Base-by-base conservation (phyloP, 495 filamentous ascomycete species). In the Penicillium nucicola region DNA sequence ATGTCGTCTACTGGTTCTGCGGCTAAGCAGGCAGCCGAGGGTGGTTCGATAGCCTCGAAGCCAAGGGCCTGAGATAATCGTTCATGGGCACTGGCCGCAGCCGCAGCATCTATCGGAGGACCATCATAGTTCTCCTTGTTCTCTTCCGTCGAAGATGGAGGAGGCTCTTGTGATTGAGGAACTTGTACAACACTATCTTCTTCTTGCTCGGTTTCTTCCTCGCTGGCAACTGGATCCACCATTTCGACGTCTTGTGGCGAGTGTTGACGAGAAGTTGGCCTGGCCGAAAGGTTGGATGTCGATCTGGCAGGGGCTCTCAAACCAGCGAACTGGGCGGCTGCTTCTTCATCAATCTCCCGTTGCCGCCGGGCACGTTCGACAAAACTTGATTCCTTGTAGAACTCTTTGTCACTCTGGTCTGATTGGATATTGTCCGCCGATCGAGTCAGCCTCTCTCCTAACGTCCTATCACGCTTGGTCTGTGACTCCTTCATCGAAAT, bases 401-500 rank as follows among this genome's bases (percentile, higher is more conserved):
- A 80, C 23, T 72, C 76, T 15, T 64, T 63, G 30, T 79, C 75
- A 44, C 75, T 71, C 9, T 65, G 64, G 2, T 69, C 71, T 4
- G 66, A 67, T 28, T 64, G 58, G 20, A 75, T 61, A 47, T 70
- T 49, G 22, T 70, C 65, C 5, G 64, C 69, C 2, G 70, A 73
- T 4, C 68, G 66, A 12, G 70, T 70, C 50, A 76, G 60, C 44
- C 77, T 65, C 38, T 67, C 66, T 20, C 63, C 68, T 35, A 61
- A 42, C 7, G 58, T 54, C 39, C 47, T 66, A 22, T 76, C 61
- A 8, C 71, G 61, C 20, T 60, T 56, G 33, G 61, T 53, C 41
- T 81, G 77, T 11, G 77, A 81, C 48, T 79, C 75, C 20, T 77
- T 71, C 68, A 81, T 71, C 0, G 75, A 72, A 15, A 79, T 65